A percentile compares a stretch with the other conserved stretches of the same genome.
Evolutionary conservation across 108 stramenopile genomes (phyloP).

Genomic region (Skeletonema costatum): DNA sequence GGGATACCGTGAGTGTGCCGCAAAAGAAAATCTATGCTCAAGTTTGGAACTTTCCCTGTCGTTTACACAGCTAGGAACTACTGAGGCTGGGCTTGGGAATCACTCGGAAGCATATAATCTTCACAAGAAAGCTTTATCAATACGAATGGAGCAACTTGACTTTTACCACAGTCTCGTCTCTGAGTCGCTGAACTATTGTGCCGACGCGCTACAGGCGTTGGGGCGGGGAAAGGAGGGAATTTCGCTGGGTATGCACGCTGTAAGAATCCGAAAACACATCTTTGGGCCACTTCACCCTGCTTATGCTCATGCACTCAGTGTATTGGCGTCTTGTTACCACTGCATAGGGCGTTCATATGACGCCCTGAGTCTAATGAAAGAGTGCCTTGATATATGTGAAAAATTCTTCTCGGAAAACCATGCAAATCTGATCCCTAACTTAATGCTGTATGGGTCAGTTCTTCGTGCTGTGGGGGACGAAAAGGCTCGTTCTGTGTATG

Average conservation of each 20-base stretch:
- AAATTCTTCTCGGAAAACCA: slow-evolving; percentile 27
- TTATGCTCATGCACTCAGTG: slow-evolving; percentile 45
- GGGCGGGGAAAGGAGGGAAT: slow-evolving; percentile 34
- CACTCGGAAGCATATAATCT: slow-evolving; percentile 14
- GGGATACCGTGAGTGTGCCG: slow-evolving; percentile 26
- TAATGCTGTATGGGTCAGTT: slow-evolving; percentile 38
- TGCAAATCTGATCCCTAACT: slow-evolving; percentile 46
- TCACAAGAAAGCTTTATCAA: slow-evolving; percentile 33
- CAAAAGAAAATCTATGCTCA: slow-evolving; percentile 25
- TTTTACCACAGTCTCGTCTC: slow-evolving; percentile 39
- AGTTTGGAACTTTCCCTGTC: slow-evolving; percentile 41
- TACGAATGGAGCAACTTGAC: slow-evolving; percentile 32
- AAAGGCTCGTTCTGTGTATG: slow-evolving; percentile 22
- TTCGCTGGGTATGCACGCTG: slow-evolving; percentile 36
- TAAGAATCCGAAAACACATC: slow-evolving; percentile 32
- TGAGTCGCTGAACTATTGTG: slow-evolving; percentile 49
- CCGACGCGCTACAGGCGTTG: slow-evolving; percentile 35
- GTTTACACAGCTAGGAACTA: slow-evolving; percentile 38
- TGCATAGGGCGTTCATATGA: slow-evolving; percentile 33
- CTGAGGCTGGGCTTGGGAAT: slow-evolving; percentile 23
- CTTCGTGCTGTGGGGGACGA: slow-evolving; percentile 29
- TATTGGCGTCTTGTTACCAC: slow-evolving; percentile 40
- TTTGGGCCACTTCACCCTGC: slow-evolving; percentile 41
- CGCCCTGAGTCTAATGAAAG: slow-evolving; percentile 19
- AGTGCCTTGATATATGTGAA: slow-evolving; percentile 47